These are phyloP conservation scores for Penicillium atrosanguineum DNA, from an alignment of 495 filamentous ascomycete species.

Conservation along the genomic window DNA sequence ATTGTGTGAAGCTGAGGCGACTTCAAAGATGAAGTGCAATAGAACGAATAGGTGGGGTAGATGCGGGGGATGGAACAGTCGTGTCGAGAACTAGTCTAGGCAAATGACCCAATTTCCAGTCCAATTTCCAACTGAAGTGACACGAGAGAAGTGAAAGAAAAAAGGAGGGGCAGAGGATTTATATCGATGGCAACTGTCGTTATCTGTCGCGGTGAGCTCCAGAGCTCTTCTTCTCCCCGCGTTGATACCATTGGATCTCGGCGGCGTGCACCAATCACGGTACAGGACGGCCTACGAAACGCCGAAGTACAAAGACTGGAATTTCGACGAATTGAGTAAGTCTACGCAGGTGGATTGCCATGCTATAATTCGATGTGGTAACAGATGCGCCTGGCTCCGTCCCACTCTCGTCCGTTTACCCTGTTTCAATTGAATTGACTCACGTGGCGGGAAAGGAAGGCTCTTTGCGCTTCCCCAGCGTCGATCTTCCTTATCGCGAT, in stretches of 20 bases:
- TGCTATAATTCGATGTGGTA: constrained; percentile 16
- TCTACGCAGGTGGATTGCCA: constrained; percentile 18
- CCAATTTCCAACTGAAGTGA: not conserved
- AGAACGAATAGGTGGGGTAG: constrained; percentile 1
- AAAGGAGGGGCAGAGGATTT: constrained; percentile 21
- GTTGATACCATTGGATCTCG: constrained; percentile 24
- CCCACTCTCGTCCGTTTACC: not conserved
- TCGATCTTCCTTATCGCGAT: constrained; percentile 3
- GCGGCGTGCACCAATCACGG: constrained; percentile 22
- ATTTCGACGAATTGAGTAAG: constrained; percentile 26
- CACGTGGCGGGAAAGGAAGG: not conserved
- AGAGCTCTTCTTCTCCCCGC: constrained; percentile 22
- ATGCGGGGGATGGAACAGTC: constrained; percentile 16
- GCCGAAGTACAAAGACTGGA: constrained; percentile 14
- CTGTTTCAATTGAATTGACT: not conserved
- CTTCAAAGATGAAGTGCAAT: not conserved
- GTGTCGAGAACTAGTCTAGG: constrained; percentile 1
- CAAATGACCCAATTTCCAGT: not conserved
- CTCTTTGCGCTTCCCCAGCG: not conserved
- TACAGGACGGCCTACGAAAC: constrained; percentile 3
- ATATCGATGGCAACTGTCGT: constrained; percentile 14
- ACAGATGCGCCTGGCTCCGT: constrained; percentile 1
- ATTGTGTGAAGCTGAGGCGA: constrained; percentile 28
- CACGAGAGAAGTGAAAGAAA: not conserved
- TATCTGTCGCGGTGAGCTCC: not conserved